Evolutionary conservation across 2,329 filamentous ascomycete species (phyloP).

Genomic region (Colletotrichum sp.): DNA sequence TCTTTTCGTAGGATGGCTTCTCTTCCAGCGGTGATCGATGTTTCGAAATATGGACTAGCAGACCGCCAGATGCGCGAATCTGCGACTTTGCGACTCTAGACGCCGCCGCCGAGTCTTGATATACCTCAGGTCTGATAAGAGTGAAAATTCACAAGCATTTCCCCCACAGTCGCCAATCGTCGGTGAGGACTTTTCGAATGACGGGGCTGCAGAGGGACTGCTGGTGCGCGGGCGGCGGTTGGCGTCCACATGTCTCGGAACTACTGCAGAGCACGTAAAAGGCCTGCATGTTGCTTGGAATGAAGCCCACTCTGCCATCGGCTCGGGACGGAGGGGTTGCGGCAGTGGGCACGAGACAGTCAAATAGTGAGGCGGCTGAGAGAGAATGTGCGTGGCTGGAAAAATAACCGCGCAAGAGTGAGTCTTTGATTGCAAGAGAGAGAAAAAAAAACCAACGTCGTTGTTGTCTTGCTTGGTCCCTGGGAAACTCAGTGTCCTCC

Average conservation of each 20-base stretch:
- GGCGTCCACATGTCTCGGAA: neutral
- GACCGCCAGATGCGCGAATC: neutral
- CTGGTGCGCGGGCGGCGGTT: neutral
- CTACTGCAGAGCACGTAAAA: neutral
- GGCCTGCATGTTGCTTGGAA: neutral
- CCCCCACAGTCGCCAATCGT: neutral
- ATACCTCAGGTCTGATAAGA: neutral
- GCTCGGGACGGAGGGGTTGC: neutral
- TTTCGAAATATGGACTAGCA: neutral
- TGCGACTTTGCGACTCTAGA: neutral
- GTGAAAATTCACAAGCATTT: neutral
- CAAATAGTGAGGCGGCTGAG: neutral
- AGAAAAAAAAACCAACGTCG: neutral
- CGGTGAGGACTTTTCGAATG: neutral
- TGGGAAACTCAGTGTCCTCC: neutral
- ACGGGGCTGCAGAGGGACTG: neutral
- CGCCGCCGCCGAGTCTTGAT: neutral
- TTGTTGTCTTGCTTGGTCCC: neutral
- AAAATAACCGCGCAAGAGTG: neutral
- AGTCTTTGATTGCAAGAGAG: neutral
- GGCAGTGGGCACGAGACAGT: neutral
- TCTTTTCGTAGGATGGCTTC: neutral
- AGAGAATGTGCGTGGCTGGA: constrained; percentile 16
- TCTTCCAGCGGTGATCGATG: neutral
- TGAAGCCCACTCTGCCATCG: neutral